Conservation (phyloP, 345 rosid species). For the Brassica incana region DNA sequence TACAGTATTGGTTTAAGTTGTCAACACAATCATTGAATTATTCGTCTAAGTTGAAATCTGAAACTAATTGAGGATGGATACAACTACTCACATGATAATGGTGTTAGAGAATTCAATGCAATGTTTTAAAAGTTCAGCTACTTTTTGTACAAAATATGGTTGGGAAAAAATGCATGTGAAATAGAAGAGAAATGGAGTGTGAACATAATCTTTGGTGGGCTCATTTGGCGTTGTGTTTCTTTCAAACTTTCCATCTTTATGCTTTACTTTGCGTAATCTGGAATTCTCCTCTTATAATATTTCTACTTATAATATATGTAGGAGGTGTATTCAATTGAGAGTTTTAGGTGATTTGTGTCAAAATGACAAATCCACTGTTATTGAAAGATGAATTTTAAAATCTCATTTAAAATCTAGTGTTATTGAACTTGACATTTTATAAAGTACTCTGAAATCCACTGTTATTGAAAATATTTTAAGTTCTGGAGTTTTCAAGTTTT, state of each 20-base stretch:
- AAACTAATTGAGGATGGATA: background rate
- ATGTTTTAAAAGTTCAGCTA: constrained; percentile 5
- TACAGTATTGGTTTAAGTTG: background rate
- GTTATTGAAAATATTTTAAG: no score
- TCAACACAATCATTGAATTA: background rate
- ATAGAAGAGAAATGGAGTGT: constrained; percentile 32
- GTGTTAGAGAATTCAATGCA: constrained; percentile 28
- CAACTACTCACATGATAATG: constrained; percentile 10
- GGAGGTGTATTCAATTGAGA: no score
- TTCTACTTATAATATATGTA: background rate
- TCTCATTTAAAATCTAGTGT: no score
- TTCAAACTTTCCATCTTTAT: constrained; percentile 29
- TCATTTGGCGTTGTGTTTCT: constrained; percentile 24
- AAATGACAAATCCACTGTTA: no score
- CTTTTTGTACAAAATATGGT: constrained; percentile 18
- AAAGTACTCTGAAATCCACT: no score
- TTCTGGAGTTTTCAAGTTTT: no score
- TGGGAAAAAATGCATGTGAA: no score
- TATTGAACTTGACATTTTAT: no score
- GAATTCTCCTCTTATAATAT: constrained; percentile 28
- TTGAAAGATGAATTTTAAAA: no score
- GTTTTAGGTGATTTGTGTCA: no score
- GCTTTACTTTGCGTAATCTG: constrained; percentile 40
- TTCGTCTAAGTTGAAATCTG: background rate
- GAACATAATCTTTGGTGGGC: constrained; percentile 40